Percentiles rank a stretch among this genome's conserved stretches.
These are phyloP conservation scores for Ceratobasidium sp. DNA, from an alignment of 1,284 basidiomycete species.

Conservation along the genomic window DNA sequence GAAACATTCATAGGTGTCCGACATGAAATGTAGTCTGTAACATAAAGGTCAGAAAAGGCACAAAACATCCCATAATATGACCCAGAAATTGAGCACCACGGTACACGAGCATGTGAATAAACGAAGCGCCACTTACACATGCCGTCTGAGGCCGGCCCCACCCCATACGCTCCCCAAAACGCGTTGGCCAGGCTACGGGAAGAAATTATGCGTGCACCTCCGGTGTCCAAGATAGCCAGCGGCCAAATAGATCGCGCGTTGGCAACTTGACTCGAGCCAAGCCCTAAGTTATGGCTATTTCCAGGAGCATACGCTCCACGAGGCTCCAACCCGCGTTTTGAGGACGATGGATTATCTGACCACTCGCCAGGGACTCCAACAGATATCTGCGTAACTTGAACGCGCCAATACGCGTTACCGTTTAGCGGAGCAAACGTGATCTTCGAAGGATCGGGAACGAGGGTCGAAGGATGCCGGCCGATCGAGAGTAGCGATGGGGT, in stretches of 20 bases:
- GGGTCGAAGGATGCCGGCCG: slow-evolving; percentile 43
- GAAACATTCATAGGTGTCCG: slow-evolving; percentile 46
- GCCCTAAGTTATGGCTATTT: background rate
- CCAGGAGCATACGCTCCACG: slow-evolving; percentile 26
- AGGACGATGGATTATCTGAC: background rate
- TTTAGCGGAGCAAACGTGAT: slow-evolving; percentile 29
- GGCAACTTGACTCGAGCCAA: slow-evolving; percentile 19
- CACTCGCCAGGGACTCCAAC: slow-evolving; percentile 22
- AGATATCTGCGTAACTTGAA: slow-evolving; percentile 45
- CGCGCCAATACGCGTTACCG: slow-evolving; percentile 44
- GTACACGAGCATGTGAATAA: background rate
- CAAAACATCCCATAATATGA: background rate
- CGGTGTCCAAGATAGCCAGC: slow-evolving; percentile 47
- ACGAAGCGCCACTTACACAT: slow-evolving; percentile 42
- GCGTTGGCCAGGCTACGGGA: slow-evolving; percentile 44
- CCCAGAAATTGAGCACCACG: background rate
- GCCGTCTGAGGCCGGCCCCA: slow-evolving; percentile 47
- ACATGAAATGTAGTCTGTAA: slow-evolving; percentile 49
- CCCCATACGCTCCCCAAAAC: slow-evolving; percentile 48
- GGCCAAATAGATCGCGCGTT: slow-evolving; percentile 43
- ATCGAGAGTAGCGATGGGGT: slow-evolving; percentile 46
- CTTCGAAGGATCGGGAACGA: slow-evolving; percentile 43
- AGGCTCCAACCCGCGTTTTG: background rate
- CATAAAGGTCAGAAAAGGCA: slow-evolving; percentile 15
- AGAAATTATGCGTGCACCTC: slow-evolving; percentile 44